A percentile compares a stretch with the other conserved stretches of the same genome.
Conservation (phyloP, 139 green algal species). For the Chlorella sp. region DNA sequence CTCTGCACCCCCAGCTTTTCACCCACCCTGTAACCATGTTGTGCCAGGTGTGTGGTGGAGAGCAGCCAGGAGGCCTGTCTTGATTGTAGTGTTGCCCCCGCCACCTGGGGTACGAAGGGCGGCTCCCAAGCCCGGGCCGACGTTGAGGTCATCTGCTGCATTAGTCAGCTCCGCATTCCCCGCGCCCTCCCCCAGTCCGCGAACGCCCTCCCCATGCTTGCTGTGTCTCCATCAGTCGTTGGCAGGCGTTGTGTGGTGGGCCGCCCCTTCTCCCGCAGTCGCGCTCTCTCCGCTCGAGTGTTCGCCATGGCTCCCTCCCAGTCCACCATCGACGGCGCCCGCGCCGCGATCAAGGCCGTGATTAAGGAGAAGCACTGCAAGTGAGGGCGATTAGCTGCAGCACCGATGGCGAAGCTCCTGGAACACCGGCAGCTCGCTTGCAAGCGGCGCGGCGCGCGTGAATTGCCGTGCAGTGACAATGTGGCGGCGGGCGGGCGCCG, state of each 20-base stretch:
- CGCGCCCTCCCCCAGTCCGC: neutral
- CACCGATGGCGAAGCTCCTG: too few relatives aligned
- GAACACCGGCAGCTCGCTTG: too few relatives aligned
- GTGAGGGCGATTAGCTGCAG: neutral
- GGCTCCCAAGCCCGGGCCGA: neutral
- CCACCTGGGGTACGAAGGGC: too few relatives aligned
- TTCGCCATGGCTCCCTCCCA: conserved; percentile 12
- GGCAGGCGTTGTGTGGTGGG: neutral
- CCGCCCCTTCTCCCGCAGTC: neutral
- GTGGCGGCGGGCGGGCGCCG: neutral
- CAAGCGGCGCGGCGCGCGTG: too few relatives aligned
- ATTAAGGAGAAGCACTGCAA: conserved; percentile 18
- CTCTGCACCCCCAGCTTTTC: too few relatives aligned
- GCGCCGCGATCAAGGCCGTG: neutral
- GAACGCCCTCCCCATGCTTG: neutral
- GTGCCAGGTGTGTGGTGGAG: too few relatives aligned
- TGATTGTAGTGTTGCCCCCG: too few relatives aligned
- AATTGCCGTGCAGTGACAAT: neutral
- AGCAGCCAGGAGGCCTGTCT: too few relatives aligned
- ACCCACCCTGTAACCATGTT: too few relatives aligned
- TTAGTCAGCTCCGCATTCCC: neutral
- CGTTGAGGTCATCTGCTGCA: neutral
- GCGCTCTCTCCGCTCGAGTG: neutral
- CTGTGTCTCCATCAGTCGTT: neutral
- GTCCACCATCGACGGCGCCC: neutral